Evolutionary conservation across 495 filamentous ascomycete species (phyloP).

Genomic region (Xylaria bambusicola): DNA sequence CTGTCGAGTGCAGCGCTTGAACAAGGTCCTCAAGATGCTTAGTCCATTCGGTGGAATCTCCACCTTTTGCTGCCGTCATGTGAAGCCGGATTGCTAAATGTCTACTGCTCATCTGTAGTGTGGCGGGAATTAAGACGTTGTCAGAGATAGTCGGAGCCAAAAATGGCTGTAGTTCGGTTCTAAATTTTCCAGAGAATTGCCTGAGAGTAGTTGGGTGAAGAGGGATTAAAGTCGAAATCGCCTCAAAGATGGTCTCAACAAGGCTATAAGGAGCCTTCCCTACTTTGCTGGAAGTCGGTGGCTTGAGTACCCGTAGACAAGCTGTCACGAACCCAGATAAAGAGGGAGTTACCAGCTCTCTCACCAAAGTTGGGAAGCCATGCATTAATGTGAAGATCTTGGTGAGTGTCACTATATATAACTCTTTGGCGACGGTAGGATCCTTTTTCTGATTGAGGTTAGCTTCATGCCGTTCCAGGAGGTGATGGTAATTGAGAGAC

Average conservation of each 20-base stretch:
- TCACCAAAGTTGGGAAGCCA: conserved; percentile 75
- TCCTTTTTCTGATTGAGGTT: conserved; percentile 65
- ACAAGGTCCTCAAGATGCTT: conserved; percentile 61
- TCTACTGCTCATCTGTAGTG: conserved; percentile 55
- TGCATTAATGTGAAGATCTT: conserved; percentile 81
- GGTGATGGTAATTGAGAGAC: conserved; percentile 21
- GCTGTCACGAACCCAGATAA: conserved; percentile 71
- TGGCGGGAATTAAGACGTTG: conserved; percentile 44
- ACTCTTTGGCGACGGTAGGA: conserved; percentile 67
- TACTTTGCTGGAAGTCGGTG: conserved; percentile 43
- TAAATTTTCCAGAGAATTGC: conserved; percentile 69
- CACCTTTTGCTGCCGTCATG: conserved; percentile 74
- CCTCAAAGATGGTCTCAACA: conserved; percentile 58
- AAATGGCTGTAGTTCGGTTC: conserved; percentile 55
- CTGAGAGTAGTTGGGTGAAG: conserved; percentile 78
- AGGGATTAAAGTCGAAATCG: conserved; percentile 67
- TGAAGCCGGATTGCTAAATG: conserved; percentile 68
- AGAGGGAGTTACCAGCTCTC: conserved; percentile 84
- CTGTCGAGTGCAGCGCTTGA: conserved; percentile 62
- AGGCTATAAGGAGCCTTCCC: conserved; percentile 44
- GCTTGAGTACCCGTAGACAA: conserved; percentile 67
- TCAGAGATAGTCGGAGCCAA: conserved; percentile 59
- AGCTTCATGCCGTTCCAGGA: conserved; percentile 15
- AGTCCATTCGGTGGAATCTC: conserved; percentile 70
- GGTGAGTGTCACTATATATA: conserved; percentile 73